phyloP scores from a whole-genome alignment of 306 rosid species.

The cucumber (Cucumis sativus) region Cucumber_9930_V3 NC_026658.2:13974001-13974500 shows the following conservation, averaged over 20 bases:
- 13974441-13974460: neutral
- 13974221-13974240: conserved; percentile 20
- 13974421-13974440: neutral
- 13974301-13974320: conserved; percentile 27
- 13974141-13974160: conserved; percentile 16
- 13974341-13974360: conserved; percentile 10
- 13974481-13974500: neutral
- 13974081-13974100: conserved; percentile 14
- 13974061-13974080: conserved; percentile 16
- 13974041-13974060: conserved; percentile 33
- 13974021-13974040: conserved; percentile 31
- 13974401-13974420: neutral
- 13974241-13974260: conserved; percentile 18
- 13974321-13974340: neutral
- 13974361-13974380: neutral
- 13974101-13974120: conserved; percentile 7
- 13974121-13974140: conserved; percentile 7
- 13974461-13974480: neutral
- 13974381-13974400: neutral
- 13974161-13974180: conserved; percentile 16
- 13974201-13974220: conserved; percentile 10
- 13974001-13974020: conserved; percentile 41
- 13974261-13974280: conserved; percentile 31
- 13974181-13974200: conserved; percentile 14
- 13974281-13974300: conserved; percentile 11